phyloP scores from a whole-genome alignment of 2,329 filamentous ascomycete species.

The Pezicula neosporulosa region DNA sequence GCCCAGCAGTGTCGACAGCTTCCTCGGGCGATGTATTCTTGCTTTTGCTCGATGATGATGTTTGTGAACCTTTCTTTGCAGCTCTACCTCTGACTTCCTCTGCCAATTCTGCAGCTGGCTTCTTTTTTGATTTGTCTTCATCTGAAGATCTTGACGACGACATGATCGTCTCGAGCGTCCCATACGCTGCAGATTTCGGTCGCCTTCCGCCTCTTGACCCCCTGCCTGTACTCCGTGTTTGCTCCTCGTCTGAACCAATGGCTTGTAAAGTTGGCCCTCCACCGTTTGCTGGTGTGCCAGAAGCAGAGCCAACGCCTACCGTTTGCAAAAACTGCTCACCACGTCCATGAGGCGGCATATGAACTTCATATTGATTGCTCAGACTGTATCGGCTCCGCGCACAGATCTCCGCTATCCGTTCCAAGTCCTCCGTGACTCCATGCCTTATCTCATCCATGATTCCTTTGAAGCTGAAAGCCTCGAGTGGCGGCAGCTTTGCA shows the following conservation, averaged over 20 bases:
- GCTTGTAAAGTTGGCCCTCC: slow-evolving; percentile 54
- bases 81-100: slow-evolving; percentile 50
- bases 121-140: slow-evolving; percentile 56
- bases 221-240: slow-evolving; percentile 20
- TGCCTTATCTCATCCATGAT: slow-evolving; percentile 55
- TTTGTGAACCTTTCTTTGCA: slow-evolving; percentile 28
- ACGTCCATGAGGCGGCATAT: slow-evolving; percentile 59
- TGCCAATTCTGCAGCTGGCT: slow-evolving; percentile 51
- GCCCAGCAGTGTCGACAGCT: slow-evolving; percentile 6
- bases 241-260: slow-evolving; percentile 54
- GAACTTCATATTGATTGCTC: slow-evolving; percentile 65
- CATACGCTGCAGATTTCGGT: slow-evolving; percentile 43
- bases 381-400: slow-evolving; percentile 61
- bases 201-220: slow-evolving; percentile 21
- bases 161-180: slow-evolving; percentile 64
- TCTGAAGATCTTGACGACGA: slow-evolving; percentile 62
- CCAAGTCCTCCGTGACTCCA: slow-evolving; percentile 52
- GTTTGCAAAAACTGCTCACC: slow-evolving; percentile 43
- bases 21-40: slow-evolving; percentile 4
- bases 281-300: slow-evolving; percentile 19
- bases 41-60: slow-evolving; percentile 1
- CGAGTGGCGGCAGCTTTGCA: slow-evolving; percentile 54
- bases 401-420: slow-evolving; percentile 65
- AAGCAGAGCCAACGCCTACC: slow-evolving; percentile 17
- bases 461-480: slow-evolving; percentile 62